A percentile compares a stretch with the other conserved stretches of the same genome.
phyloP scores from a whole-genome alignment of 106 monocot species.

The Iris macrosiphon region DNA sequence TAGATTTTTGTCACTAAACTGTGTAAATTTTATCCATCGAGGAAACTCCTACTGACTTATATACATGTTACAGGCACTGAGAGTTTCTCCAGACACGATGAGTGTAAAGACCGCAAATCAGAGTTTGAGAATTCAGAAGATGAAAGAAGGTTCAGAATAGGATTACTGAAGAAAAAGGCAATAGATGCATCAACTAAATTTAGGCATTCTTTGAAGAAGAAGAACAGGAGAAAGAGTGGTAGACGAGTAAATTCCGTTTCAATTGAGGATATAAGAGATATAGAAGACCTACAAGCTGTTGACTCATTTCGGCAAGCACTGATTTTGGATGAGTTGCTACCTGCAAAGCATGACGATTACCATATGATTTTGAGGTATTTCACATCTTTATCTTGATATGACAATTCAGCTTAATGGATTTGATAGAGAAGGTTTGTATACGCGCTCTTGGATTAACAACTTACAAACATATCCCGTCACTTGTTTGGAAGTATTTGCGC shows the following conservation, averaged over 20 bases:
- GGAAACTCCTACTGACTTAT: too few relatives aligned
- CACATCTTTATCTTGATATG: background rate
- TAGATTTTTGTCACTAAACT: too few relatives aligned
- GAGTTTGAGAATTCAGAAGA: conserved; percentile 56
- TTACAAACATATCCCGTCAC: too few relatives aligned
- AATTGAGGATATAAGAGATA: conserved; percentile 69
- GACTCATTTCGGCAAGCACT: conserved; percentile 68
- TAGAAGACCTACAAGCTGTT: conserved; percentile 60
- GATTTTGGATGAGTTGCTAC: conserved; percentile 63
- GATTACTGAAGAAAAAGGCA: conserved; percentile 57
- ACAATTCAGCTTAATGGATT: too few relatives aligned
- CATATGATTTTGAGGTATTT: conserved; percentile 74
- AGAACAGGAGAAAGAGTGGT: conserved; percentile 41
- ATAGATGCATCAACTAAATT: conserved; percentile 57
- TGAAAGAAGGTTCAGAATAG: conserved; percentile 47
- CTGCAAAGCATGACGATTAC: conserved; percentile 69
- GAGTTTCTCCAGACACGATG: conserved; percentile 40
- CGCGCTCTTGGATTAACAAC: too few relatives aligned
- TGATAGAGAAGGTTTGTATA: too few relatives aligned
- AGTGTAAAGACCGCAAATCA: conserved; percentile 46
- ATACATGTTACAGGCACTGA: conserved; percentile 33
- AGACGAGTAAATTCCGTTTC: conserved; percentile 44
- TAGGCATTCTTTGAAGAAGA: conserved; percentile 63
- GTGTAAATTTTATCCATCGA: too few relatives aligned
- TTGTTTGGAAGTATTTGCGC: too few relatives aligned